Base-by-base conservation (phyloP, 176 grass and related monocot genomes). In the Puya raimondii region DNA sequence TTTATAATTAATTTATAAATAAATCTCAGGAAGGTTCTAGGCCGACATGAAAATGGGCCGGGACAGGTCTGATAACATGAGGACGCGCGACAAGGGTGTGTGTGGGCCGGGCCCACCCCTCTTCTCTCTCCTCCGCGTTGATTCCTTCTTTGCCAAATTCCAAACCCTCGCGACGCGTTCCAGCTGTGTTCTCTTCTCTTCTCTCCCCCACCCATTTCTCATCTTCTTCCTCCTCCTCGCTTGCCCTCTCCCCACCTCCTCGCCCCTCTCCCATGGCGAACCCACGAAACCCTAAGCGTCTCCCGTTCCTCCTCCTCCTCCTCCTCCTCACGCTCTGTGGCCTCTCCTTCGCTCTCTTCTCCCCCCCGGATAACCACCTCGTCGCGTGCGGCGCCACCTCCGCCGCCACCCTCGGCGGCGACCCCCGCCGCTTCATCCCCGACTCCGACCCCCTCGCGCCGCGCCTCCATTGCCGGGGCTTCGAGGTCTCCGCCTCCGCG, bases 311-410 rank as follows among this genome's bases (percentile, higher is more conserved):
- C 23, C 59, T 90, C 48, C 13, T 85, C 54, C 20, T 58, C 81
- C 23, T 77, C 64, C 74, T 58, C 79, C 23, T 77, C 56, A 70
- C 83, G 54, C 23, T 76, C 48, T 63, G 61, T 80, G 27, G 25
- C 51, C 11, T 66, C 17, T 76, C 70, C 26, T 65, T 80, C 7
- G 74, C 80, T 47, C 76, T 76, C 14, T 97, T 82, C 76, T 65
- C 79, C 12, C 93, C 93, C 29, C 49, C 3, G 20, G 93, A 92
- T 69, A 85, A 88, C 84, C 86, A 92, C 86, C 93, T 97, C 49
- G 61, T 97, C 73, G 82, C 89, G 53, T 97, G 93, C 73, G 93
- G 89, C 15, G 72, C 89, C 47, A 58, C 59, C 9, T 73, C 53
- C 17, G 68, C 89, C 23, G 65, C 50, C 23, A 53, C 71, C 17